A percentile compares a stretch with the other conserved stretches of the same genome.
phyloP scores from a whole-genome alignment of 768 basidiomycete genomes.

The Leucocoprinus sp. region DNA sequence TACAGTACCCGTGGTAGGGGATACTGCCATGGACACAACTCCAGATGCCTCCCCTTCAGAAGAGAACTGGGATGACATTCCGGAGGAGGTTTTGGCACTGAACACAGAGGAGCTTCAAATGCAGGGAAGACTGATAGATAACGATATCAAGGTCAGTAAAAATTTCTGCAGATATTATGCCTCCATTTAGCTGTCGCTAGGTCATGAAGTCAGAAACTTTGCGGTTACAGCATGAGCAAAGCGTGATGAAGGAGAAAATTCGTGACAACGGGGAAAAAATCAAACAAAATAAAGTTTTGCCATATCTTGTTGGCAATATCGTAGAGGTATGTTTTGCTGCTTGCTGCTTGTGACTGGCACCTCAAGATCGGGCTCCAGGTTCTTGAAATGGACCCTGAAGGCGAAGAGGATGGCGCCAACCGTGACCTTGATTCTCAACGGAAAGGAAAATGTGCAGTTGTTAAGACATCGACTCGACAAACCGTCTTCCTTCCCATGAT shows the following conservation, averaged over 20 bases:
- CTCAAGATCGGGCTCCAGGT: constrained; percentile 44
- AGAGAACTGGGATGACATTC: constrained; percentile 89
- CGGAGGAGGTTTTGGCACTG: constrained; percentile 74
- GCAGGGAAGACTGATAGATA: constrained; percentile 88
- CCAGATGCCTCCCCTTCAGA: constrained; percentile 57
- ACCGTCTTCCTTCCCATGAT: constrained; percentile 98
- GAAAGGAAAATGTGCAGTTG: constrained; percentile 96
- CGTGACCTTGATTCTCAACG: constrained; percentile 94
- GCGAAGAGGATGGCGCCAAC: constrained; percentile 91
- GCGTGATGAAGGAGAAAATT: constrained; percentile 97
- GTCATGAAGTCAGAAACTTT: constrained; percentile 95
- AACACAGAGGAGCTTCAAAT: constrained; percentile 83
- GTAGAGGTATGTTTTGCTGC: constrained; percentile 64
- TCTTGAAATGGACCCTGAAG: constrained; percentile 88
- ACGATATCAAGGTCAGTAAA: constrained; percentile 78
- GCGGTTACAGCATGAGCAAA: constrained; percentile 89
- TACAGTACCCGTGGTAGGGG: constrained; percentile 22
- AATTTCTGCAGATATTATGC: not conserved
- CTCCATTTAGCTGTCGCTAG: constrained; percentile 30
- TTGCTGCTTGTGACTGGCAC: constrained; percentile 2
- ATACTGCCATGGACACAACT: constrained; percentile 63
- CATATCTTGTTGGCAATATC: constrained; percentile 96
- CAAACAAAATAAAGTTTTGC: constrained; percentile 98
- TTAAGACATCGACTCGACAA: constrained; percentile 98
- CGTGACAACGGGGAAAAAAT: constrained; percentile 97